Conservation (phyloP, 1,284 basidiomycete species). For the Limonomyces culmigenus region DNA sequence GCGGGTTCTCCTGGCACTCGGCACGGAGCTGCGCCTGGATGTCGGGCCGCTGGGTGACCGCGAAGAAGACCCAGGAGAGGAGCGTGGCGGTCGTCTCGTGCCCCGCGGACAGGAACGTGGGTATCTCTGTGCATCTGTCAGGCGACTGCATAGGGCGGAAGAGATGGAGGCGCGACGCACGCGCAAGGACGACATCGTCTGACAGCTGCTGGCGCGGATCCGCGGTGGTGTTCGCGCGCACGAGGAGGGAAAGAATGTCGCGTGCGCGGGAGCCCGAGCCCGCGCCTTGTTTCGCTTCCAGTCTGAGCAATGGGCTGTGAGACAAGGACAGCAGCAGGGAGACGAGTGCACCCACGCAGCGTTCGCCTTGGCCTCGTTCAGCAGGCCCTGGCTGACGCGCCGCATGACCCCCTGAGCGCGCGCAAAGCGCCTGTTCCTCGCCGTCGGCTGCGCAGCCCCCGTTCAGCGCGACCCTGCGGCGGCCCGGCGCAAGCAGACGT, state of each 20-base stretch:
- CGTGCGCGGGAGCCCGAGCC: constrained; percentile 7
- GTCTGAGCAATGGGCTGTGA: constrained; percentile 3
- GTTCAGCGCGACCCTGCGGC: not conserved
- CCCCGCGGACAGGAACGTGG: constrained; percentile 16
- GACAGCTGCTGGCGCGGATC: constrained; percentile 24
- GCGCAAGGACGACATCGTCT: constrained; percentile 37
- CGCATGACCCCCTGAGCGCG: constrained; percentile 14
- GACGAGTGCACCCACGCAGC: no score
- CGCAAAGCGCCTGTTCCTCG: constrained; percentile 15
- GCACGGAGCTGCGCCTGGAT: no score
- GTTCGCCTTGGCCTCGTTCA: constrained; percentile 26
- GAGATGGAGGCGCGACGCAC: no score
- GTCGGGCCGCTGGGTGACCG: constrained; percentile 33
- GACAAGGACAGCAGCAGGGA: constrained; percentile 5
- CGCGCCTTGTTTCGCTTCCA: constrained; percentile 9
- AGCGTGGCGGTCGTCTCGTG: constrained; percentile 27
- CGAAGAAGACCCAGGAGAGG: constrained; percentile 45
- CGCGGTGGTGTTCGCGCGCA: constrained; percentile 30
- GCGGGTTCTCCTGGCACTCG: no score
- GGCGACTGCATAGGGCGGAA: no score
- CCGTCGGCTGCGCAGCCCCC: no score
- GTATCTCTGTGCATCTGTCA: constrained; percentile 5
- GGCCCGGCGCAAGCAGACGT: not conserved
- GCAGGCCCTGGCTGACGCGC: constrained; percentile 19
- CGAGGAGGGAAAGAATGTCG: constrained; percentile 17